Base-by-base conservation (phyloP, 129 eudicot species). In the Sambucus nigra region DNA sequence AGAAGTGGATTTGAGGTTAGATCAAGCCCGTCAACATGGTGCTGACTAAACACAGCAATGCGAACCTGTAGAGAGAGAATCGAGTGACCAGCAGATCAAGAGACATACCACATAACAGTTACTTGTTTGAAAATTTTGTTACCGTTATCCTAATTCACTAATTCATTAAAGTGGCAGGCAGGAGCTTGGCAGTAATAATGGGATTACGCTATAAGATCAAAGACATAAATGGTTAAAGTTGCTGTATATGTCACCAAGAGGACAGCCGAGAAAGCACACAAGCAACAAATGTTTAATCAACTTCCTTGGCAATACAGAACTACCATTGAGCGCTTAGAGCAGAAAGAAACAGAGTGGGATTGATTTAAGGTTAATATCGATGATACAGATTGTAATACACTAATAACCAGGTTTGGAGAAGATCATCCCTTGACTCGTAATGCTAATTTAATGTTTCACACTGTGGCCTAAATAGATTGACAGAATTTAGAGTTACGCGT, bases 41-140 rank as follows among this genome's bases (percentile, higher is more conserved):
- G 95, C 76, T 91, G 98, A 77, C 94, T 91, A 61, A 91, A 91
- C n/a, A 82, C 89, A 51, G 98, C 95, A 64, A 91, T 91, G 64
- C 98, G 95, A 57, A 91, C 98, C 98, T 91, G 85, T 13, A 61
- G 16, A 27, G 13, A 50, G 40, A 6, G 27, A 31, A 39, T 40
- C 25, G 32, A 29, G 26, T 20, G 26, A 26, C n/a, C 15, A 56
- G 48, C 42, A 66, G 44, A 51, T 60, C 7, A 55, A 52, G 25
- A 46, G 44, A 55, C 31, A 55, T 47, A 6, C 52, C 54, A 53
- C 44, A 38, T 45, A 50, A 48, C n/a, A n/a, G n/a, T n/a, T n/a
- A n/a, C n/a, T n/a, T n/a, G n/a, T n/a, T n/a, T n/a, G n/a, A n/a
- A n/a, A n/a, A n/a, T n/a, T n/a, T n/a, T n/a, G n/a, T n/a, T n/a